Conservation (phyloP, 768 basidiomycete genomes). For the Kwoniella heveanensis region DNA sequence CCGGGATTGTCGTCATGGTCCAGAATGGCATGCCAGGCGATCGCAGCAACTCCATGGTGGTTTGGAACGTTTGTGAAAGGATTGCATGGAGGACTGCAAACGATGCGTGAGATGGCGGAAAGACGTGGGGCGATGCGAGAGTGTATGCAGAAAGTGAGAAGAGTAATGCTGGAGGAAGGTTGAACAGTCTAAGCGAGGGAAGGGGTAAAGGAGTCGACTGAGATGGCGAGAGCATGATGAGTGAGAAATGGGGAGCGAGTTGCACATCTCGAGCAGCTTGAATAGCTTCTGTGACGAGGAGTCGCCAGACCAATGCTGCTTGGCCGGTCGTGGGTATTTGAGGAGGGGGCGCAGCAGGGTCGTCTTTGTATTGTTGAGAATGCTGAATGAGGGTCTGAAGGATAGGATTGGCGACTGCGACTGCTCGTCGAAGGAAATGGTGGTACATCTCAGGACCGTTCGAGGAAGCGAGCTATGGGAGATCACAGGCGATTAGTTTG, state of each 20-base stretch:
- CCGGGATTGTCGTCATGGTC: constrained; percentile 34
- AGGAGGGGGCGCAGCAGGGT: constrained; percentile 49
- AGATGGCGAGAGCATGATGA: constrained; percentile 44
- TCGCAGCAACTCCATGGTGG: constrained; percentile 43
- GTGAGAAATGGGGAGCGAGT: constrained; percentile 54
- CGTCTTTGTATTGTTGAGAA: constrained; percentile 45
- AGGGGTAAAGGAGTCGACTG: constrained; percentile 44
- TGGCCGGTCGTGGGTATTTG: constrained; percentile 43
- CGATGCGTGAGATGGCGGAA: constrained; percentile 30
- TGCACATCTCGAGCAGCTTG: constrained; percentile 52
- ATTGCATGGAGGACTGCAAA: constrained; percentile 37
- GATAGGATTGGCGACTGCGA: constrained; percentile 68
- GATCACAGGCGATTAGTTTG: constrained; percentile 23
- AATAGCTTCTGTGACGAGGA: constrained; percentile 52
- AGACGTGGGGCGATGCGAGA: constrained; percentile 45
- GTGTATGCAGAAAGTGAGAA: constrained; percentile 49
- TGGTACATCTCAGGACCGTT: constrained; percentile 96
- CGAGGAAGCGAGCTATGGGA: constrained; percentile 81
- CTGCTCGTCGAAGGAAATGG: constrained; percentile 94
- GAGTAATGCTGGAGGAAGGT: constrained; percentile 42
- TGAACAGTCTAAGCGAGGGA: constrained; percentile 45
- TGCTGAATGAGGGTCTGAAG: constrained; percentile 46
- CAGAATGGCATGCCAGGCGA: constrained; percentile 42
- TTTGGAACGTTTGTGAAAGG: constrained; percentile 40
- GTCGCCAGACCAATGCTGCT: constrained; percentile 53